A percentile compares a stretch with the other conserved stretches of the same genome.
These are phyloP conservation scores for Metschnikowia corniflorae DNA, from an alignment of 805 yeast genomes.

Conservation along the genomic window DNA sequence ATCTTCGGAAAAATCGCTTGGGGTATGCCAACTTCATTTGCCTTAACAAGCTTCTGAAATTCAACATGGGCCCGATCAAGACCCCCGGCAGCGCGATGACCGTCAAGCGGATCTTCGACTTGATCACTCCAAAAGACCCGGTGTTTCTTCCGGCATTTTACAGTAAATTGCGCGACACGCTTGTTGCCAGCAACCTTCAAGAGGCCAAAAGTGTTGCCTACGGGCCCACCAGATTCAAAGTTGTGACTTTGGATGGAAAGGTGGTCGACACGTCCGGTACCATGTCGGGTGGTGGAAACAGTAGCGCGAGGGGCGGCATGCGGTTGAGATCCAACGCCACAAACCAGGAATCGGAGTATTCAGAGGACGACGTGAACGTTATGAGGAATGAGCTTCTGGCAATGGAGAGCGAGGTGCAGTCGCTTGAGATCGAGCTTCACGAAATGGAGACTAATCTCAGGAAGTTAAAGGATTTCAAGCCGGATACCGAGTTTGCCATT, in stretches of 20 bases:
- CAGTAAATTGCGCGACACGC: conserved; percentile 79
- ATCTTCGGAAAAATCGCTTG: conserved; percentile 72
- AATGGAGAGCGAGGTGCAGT: conserved; percentile 53
- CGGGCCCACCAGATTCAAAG: conserved; percentile 75
- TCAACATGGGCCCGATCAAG: conserved; percentile 51
- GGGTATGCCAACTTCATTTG: conserved; percentile 91
- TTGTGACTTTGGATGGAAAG: conserved; percentile 90
- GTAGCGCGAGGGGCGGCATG: conserved; percentile 74
- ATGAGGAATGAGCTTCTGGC: conserved; percentile 49
- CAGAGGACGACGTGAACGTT: conserved; percentile 54
- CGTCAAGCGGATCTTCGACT: conserved; percentile 80
- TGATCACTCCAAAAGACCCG: conserved; percentile 62
- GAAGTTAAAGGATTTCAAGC: conserved; percentile 60
- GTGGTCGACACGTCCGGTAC: conserved; percentile 92
- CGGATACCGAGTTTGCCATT: conserved; percentile 61
- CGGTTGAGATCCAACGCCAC: conserved; percentile 40
- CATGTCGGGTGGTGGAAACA: conserved; percentile 92
- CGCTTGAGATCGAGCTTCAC: conserved; percentile 46
- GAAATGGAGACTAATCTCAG: conserved; percentile 60
- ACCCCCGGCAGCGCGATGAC: conserved; percentile 64
- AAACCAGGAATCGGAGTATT: conserved; percentile 30
- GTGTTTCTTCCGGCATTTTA: conserved; percentile 85
- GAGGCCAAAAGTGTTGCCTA: conserved; percentile 89
- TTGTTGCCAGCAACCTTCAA: conserved; percentile 73
- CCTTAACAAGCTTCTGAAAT: conserved; percentile 65